Percentiles rank a stretch among this genome's conserved stretches.
Conservation (phyloP, 805 yeast genomes). For the Starmera quercuum region DNA sequence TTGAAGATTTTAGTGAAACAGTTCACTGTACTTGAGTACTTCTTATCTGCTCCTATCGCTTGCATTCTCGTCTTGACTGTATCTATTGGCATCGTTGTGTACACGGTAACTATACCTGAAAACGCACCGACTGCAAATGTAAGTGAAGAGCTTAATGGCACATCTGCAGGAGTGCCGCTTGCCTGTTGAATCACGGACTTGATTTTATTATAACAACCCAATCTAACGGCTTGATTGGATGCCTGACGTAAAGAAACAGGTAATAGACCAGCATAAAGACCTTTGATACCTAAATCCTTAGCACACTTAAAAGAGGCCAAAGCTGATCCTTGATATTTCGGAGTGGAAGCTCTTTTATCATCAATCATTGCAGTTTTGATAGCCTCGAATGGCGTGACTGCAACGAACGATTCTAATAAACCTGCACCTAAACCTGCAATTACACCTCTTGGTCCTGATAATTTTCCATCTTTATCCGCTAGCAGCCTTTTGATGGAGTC, state of each 20-base stretch:
- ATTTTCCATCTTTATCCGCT: slow-evolving; percentile 77
- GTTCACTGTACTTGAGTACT: slow-evolving; percentile 68
- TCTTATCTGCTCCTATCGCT: slow-evolving; percentile 67
- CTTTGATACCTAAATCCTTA: slow-evolving; percentile 72
- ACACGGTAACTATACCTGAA: slow-evolving; percentile 85
- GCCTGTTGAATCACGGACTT: slow-evolving; percentile 71
- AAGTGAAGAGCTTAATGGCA: slow-evolving; percentile 67
- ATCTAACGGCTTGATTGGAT: slow-evolving; percentile 87
- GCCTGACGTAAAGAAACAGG: slow-evolving; percentile 97
- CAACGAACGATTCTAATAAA: slow-evolving; percentile 79
- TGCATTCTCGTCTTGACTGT: slow-evolving; percentile 98
- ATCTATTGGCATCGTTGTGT: slow-evolving; percentile 91
- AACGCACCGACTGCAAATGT: slow-evolving; percentile 88
- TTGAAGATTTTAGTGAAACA: slow-evolving; percentile 75
- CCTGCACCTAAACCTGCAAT: slow-evolving; percentile 98
- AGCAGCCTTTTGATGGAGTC: slow-evolving; percentile 75
- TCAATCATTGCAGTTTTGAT: slow-evolving; percentile 94
- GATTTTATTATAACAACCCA: slow-evolving; percentile 88
- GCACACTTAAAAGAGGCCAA: slow-evolving; percentile 58
- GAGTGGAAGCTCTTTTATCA: slow-evolving; percentile 71
- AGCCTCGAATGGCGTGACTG: slow-evolving; percentile 96
- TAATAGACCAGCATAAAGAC: slow-evolving; percentile 80
- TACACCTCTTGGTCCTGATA: slow-evolving; percentile 87
- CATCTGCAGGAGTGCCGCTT: slow-evolving; percentile 54
- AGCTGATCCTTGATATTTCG: slow-evolving; percentile 61